Base-by-base conservation (phyloP, 495 filamentous ascomycete species). In the Aspergillus nidulans region DNA sequence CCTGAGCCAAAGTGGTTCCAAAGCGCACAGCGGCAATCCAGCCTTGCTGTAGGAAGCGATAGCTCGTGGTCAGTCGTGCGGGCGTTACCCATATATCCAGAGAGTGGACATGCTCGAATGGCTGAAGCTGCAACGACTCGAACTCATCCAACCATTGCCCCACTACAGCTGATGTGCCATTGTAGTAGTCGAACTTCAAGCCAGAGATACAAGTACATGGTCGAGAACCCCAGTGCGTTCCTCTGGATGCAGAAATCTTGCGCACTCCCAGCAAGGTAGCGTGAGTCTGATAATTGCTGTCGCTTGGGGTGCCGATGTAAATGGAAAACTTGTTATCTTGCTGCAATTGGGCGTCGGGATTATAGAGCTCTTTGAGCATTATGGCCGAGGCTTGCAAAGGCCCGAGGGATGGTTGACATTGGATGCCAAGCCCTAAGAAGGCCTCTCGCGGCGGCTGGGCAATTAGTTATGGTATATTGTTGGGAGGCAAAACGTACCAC, bases 61-160 rank as follows among this genome's bases (percentile, higher is more conserved):
- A 24, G 32, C 40, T 41, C 8, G 20, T 24, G 10, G 53, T 49
- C 13, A 18, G 48, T 3, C 16, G 52, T 12, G 43, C 42, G 20
- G 41, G 58, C 16, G 48, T 43, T 32, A 60, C 9, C 48, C 47
- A 60, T 18, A 53, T 48, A 42, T 23, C 39, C 10, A 60, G 46
- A n/a, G 34, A 49, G 6, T 34, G 18, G 13, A 60, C 26, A 42
- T 56, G 23, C 43, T 60, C 58, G 23, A 44, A 30, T 5, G 40
- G 39, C 19, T 41, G 52, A 32, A 60, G 53, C 15, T 60, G 42
- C 43, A 60, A 60, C 30, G 9, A 12, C 30, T 38, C 48, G 25
- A 53, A 42, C 48, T 43, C 48, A 43, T 49, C 20, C 58, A 56
- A 56, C 53, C 58, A 53, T 45, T 61, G 58, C 30, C 53, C 58